Base-by-base conservation (phyloP, 306 rosid genomes). In the Canavalia ensiformis region DNA sequence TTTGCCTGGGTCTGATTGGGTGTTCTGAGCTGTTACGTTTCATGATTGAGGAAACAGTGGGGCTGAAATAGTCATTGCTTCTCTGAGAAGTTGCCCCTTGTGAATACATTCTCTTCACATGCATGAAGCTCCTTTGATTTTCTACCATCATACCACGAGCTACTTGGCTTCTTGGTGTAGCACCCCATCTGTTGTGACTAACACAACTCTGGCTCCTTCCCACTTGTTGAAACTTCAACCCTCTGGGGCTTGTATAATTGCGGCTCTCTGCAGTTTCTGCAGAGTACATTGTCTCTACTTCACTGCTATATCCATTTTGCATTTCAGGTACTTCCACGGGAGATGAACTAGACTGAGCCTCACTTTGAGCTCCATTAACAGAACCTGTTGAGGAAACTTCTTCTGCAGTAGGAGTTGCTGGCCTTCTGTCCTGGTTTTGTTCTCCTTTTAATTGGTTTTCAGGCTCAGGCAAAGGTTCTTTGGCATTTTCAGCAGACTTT, bases 181-280 rank as follows among this genome's bases (percentile, higher is more conserved):
- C 39, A 44, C 92, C 92, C 97, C 90, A 91, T 87, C 99, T 87
- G 47, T 88, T 91, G 88, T 96, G 89, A 86, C 88, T 81, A 30
- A 90, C 99, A 80, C 98, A 96, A 83, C 99, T 96, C 84, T 90
- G 98, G 87, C 99, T 96, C 85, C 99, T 90, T 72, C 97, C 97
- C 25, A 94, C 97, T 85, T 89, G 91, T 72, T 90, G 97, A 88
- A 90, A 92, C 83, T 83, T 87, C 9, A 80, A 84, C 86, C 83
- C 94, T 60, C 97, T 80, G 4, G 99, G 99, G 74, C 90, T 88
- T 0, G 97, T 87, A 71, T 96, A 96, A 76, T 96, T 96, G 66
- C 97, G 92, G 56, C 91, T 86, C 91, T 96, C 99, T 0, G 99
- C 99, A 0, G 99, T 96, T 83, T 96, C 99, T 0, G 99, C 99